Percentiles rank a stretch among this genome's conserved stretches.
These are phyloP conservation scores for Phaeolepiota aurea DNA, from an alignment of 768 basidiomycete genomes.

Conservation along the genomic window DNA sequence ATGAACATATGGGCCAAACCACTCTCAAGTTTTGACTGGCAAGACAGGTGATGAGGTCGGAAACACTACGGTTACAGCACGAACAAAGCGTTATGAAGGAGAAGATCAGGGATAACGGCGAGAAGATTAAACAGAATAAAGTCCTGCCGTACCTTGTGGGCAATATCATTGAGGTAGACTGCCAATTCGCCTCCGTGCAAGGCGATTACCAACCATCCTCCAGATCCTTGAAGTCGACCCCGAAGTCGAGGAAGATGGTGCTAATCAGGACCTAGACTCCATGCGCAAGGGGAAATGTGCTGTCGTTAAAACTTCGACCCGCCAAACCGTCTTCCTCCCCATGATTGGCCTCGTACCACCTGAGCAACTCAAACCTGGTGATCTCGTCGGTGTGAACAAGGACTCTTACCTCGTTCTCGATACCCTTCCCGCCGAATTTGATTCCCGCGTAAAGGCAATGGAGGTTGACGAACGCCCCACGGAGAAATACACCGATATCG, in stretches of 20 bases:
- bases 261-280: conserved; percentile 92
- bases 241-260: conserved; percentile 89
- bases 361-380: conserved; percentile 81
- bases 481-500: conserved; percentile 95
- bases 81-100: conserved; percentile 97
- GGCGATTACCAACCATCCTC: neutral
- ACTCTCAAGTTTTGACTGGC: conserved; percentile 4
- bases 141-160: conserved; percentile 96
- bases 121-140: conserved; percentile 99
- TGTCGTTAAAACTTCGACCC: conserved; percentile 97
- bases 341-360: conserved; percentile 95
- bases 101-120: conserved; percentile 95
- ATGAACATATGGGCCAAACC: conserved; percentile 6
- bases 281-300: conserved; percentile 97
- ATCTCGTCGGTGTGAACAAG: conserved; percentile 98
- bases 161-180: conserved; percentile 90
- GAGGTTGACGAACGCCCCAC: conserved; percentile 98
- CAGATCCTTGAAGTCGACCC: conserved; percentile 94
- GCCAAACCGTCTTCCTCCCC: conserved; percentile 97
- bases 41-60: conserved; percentile 91
- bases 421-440: conserved; percentile 93
- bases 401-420: conserved; percentile 97
- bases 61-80: conserved; percentile 84
- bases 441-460: conserved; percentile 98
- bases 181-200: neutral